These are phyloP conservation scores for Pseudogymnoascus sp. DNA, from an alignment of 2,329 filamentous ascomycete genomes.

Conservation along the genomic window DNA sequence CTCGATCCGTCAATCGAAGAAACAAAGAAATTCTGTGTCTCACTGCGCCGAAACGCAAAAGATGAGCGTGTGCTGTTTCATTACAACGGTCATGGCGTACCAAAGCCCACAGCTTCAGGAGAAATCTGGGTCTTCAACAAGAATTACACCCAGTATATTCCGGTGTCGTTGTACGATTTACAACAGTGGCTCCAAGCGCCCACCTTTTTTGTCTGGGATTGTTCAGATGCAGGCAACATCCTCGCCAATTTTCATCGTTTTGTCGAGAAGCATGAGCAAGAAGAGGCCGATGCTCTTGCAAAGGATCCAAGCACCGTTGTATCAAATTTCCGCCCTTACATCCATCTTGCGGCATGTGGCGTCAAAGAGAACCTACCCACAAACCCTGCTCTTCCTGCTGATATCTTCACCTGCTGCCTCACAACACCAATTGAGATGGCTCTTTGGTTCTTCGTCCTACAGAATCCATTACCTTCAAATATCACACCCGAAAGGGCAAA, in stretches of 20 bases:
- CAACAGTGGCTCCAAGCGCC: slow-evolving; percentile 94
- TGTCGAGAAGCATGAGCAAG: slow-evolving; percentile 87
- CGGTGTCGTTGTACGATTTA: slow-evolving; percentile 87
- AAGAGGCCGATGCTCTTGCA: slow-evolving; percentile 68
- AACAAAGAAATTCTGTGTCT: slow-evolving; percentile 92
- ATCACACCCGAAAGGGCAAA: slow-evolving; percentile 76
- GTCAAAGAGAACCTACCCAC: slow-evolving; percentile 90
- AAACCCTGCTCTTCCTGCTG: slow-evolving; percentile 85
- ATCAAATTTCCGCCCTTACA: slow-evolving; percentile 60
- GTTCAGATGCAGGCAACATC: slow-evolving; percentile 92
- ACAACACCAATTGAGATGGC: slow-evolving; percentile 98
- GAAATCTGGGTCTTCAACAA: slow-evolving; percentile 99
- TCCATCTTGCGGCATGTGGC: slow-evolving; percentile 86
- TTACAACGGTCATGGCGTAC: slow-evolving; percentile 97
- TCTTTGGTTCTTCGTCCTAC: slow-evolving; percentile 88
- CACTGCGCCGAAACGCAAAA: slow-evolving; percentile 82
- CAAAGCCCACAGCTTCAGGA: slow-evolving; percentile 87
- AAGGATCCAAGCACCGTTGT: slow-evolving; percentile 79
- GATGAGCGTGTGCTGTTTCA: slow-evolving; percentile 95
- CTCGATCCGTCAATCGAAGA: slow-evolving; percentile 95
- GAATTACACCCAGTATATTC: slow-evolving; percentile 97
- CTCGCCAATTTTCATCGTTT: slow-evolving; percentile 91
- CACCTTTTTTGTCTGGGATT: slow-evolving; percentile 96
- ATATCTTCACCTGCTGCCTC: slow-evolving; percentile 91
- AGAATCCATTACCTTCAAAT: slow-evolving; percentile 59